Base-by-base conservation (phyloP, 2,329 filamentous ascomycete genomes). In the Nigrospora oryzae region DNA sequence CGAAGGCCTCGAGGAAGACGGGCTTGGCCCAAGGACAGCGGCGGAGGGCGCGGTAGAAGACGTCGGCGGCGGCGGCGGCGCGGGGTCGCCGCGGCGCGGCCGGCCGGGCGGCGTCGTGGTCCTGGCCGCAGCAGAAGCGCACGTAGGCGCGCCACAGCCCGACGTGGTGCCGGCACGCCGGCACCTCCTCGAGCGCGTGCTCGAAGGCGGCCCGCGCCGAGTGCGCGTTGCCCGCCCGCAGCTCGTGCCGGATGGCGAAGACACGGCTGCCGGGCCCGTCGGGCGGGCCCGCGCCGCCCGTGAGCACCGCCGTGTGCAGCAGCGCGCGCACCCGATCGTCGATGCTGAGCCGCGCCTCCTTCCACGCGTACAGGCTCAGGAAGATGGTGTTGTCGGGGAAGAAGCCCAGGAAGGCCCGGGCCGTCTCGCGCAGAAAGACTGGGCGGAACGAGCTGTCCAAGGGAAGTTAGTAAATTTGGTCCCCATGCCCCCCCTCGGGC, bases 371-470 rank as follows among this genome's bases (percentile, higher is more conserved):
- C 0, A 93, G 66, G 1, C 76, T 70, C 1, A 94, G 72, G 49
- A 96, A 83, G 6, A 88, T 71, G 2, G 81, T 86, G 64, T 95
- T 96, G 40, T 71, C 70, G 0, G 89, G 88, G 59, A 89, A 95
- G 7, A 67, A 59, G 0, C 56, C 54, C 17, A 93, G 68, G 49
- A 83, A 85, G 2, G 70, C 64, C 5, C 69, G 64, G 1, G 95
- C 65, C 12, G 82, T 68, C 8, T 73, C 64, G 37, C 85, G 81
- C 32, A 94, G 62, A 15, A 81, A 72, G 0, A 72, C 67, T 5
- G 87, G 84, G 43, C 83, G 82, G 63, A 86, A 89, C 3, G 83
- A 74, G 4, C 78, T 79, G 43, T 23, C 43, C 10, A 19, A 36
- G n/a, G 7, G 30, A 14, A 8, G 28, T 39, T 31, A 15, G n/a